Base-by-base conservation (phyloP, 2,329 filamentous ascomycete species). In the Rhynchosporium agropyri region DNA sequence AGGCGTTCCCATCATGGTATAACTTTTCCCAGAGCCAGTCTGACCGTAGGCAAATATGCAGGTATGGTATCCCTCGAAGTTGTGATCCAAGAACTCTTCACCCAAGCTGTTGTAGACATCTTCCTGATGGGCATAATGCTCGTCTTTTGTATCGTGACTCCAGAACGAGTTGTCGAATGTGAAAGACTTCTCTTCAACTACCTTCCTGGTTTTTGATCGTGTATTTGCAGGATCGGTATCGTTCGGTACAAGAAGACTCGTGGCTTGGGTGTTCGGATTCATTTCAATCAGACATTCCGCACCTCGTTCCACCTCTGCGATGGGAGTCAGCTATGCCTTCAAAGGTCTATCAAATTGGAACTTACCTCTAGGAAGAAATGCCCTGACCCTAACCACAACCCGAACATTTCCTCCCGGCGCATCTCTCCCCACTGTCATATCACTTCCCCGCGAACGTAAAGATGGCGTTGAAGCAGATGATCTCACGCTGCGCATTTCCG, bases 11-110 rank as follows among this genome's bases (percentile, higher is more conserved):
- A 99, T 99, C 87, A 90, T 99, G 48, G 95, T 97, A 78, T 98
- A 99, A 75, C 91, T 96, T 80, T 99, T 99, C 58, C 95, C 95
- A 0, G 93, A 96, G 29, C 95, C 95, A 0, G 95, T 99, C 80
- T 99, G 95, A 10, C 95, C 95, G 73, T 99, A 98, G 65, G 95
- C 95, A 74, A 99, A 98, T 70, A 99, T 99, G 77, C 95, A 99
- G 0, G 95, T 99, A 78, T 99, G 94, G 79, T 99, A 99, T 67
- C 95, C 95, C 75, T 97, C 93, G 72, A 99, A 99, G 79, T 99
- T 99, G 83, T 99, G 95, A 77, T 99, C 95, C 66, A 99, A 84
- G 70, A 99, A 98, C 74, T 98, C 95, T 76, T 97, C 92, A 61
- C 95, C 95, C 29, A 99, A 84, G 63, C 89, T 90, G 73, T 95